Evolutionary conservation across 352 stramenopile species (phyloP).

Genomic region (Pythium monospermum): DNA sequence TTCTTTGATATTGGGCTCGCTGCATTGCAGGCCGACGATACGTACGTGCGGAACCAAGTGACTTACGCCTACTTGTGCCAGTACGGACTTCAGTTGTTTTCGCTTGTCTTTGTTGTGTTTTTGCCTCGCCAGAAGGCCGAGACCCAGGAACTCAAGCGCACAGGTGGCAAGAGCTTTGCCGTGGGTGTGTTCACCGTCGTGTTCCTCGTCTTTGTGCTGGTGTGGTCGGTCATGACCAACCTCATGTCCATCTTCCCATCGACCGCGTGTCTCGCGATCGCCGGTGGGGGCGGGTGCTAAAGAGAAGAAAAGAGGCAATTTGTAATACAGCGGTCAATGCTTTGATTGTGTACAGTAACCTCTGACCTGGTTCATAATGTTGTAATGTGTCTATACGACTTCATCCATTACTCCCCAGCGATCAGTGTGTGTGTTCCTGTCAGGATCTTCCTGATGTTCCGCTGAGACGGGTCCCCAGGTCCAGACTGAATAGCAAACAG

Average conservation of each 20-base stretch:
- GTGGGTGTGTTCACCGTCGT: conserved; percentile 21
- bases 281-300: conserved; percentile 24
- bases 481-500: too few relatives aligned
- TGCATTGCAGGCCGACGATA: conserved; percentile 18
- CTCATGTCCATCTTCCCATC: conserved; percentile 29
- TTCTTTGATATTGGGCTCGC: conserved; percentile 22
- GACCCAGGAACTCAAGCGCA: conserved; percentile 26
- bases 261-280: conserved; percentile 27
- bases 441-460: too few relatives aligned
- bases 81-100: conserved; percentile 26
- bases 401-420: too few relatives aligned
- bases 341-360: too few relatives aligned
- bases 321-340: too few relatives aligned
- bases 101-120: conserved; percentile 26
- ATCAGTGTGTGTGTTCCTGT: too few relatives aligned
- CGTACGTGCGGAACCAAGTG: conserved; percentile 20
- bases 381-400: too few relatives aligned
- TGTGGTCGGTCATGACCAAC: conserved; percentile 32
- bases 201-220: conserved; percentile 19
- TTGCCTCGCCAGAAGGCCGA: conserved; percentile 30
- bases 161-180: conserved; percentile 16
- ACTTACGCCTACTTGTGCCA: conserved; percentile 26
- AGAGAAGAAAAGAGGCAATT: too few relatives aligned
- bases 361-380: too few relatives aligned
- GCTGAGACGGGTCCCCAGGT: too few relatives aligned